These are phyloP conservation scores for Cucumis melo DNA, from an alignment of 306 rosid genomes.

Conservation along the genomic window DNA sequence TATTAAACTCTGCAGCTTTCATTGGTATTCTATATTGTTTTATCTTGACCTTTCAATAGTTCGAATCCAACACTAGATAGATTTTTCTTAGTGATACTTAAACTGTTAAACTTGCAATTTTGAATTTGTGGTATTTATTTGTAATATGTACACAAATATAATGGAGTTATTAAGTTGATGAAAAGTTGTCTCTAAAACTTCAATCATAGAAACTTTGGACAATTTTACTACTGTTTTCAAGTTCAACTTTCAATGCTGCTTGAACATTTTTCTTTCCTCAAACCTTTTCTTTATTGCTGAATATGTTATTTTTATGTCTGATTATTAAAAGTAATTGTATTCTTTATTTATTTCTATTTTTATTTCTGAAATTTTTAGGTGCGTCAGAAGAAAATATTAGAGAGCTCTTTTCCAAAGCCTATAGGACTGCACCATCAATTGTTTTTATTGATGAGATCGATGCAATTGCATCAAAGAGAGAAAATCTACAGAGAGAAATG, in stretches of 20 bases:
- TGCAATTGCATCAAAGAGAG: slow-evolving; percentile 81
- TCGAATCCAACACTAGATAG: not conserved
- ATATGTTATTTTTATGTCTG: not conserved
- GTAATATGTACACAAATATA: not conserved
- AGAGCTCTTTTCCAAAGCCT: slow-evolving; percentile 68
- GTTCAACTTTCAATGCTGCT: not conserved
- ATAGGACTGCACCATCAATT: slow-evolving; percentile 64
- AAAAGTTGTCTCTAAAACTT: not conserved
- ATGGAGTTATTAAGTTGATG: not conserved
- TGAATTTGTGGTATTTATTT: not conserved
- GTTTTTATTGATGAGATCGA: slow-evolving; percentile 81
- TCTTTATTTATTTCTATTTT: not conserved
- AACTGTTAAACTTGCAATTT: not conserved
- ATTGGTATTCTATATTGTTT: not conserved
- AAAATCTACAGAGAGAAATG: slow-evolving; percentile 72
- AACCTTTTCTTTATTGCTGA: not conserved
- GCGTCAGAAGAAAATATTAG: slow-evolving; percentile 79
- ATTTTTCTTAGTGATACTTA: not conserved
- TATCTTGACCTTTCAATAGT: not conserved
- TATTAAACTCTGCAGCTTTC: not conserved
- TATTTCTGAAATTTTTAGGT: slow-evolving; percentile 25
- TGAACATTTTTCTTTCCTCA: not conserved
- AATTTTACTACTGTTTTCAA: not conserved
- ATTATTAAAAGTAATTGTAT: not conserved
- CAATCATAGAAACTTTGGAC: not conserved